These are phyloP conservation scores for Podila clonocystis DNA, from an alignment of 192 early-diverging fungal genomes.

Conservation along the genomic window DNA sequence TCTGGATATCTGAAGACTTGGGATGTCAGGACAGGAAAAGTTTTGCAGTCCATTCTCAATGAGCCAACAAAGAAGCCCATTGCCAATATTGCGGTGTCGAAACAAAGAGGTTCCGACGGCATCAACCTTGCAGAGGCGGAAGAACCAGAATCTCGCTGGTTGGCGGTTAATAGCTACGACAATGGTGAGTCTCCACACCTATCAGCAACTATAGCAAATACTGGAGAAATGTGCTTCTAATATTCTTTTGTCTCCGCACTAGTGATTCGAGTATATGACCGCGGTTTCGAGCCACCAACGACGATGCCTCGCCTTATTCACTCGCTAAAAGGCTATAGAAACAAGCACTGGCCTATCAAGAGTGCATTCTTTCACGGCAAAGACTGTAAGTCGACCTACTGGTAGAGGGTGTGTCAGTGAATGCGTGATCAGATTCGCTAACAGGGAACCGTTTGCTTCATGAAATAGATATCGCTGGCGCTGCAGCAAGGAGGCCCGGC, in stretches of 20 bases:
- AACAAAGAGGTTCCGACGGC: constrained; percentile 38
- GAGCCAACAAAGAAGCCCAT: constrained; percentile 79
- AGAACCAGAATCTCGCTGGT: constrained; percentile 77
- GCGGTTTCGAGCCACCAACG: constrained; percentile 82
- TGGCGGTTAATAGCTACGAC: constrained; percentile 94
- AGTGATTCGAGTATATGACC: constrained; percentile 94
- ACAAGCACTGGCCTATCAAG: constrained; percentile 96
- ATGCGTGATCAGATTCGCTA: not conserved
- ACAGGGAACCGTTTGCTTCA: not conserved
- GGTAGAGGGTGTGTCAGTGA: not conserved
- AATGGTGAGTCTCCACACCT: constrained; percentile 70
- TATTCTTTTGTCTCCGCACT: not conserved
- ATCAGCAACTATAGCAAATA: not conserved
- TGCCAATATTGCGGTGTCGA: constrained; percentile 72
- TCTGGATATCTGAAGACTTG: constrained; percentile 91
- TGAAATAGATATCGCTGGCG: constrained; percentile 41
- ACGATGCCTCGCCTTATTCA: constrained; percentile 76
- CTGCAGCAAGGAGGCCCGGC: constrained; percentile 29
- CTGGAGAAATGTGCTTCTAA: not conserved
- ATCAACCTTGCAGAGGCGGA: constrained; percentile 35
- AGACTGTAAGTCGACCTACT: constrained; percentile 65
- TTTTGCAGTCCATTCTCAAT: constrained; percentile 65
- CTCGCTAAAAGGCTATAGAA: constrained; percentile 90
- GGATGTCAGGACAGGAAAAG: constrained; percentile 77
- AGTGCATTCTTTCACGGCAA: constrained; percentile 79